Evolutionary conservation across 345 rosid species (phyloP).

Genomic region (Melaleuca alternifolia): DNA sequence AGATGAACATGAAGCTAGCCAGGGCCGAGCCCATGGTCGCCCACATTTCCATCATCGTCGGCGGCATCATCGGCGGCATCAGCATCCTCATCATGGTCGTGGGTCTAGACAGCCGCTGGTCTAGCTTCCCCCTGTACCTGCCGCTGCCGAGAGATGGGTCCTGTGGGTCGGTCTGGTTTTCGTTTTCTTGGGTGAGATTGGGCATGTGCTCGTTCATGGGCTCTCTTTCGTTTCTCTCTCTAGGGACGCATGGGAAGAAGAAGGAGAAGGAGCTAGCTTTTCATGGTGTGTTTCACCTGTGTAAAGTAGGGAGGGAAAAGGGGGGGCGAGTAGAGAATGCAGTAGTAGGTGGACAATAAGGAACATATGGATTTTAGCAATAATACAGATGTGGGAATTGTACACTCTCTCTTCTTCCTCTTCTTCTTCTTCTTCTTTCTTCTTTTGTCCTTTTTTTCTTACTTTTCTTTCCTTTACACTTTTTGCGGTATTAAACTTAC

Average conservation of each 20-base stretch:
- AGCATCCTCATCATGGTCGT: not conserved
- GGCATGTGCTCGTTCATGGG: not conserved
- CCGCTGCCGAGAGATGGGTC: not conserved
- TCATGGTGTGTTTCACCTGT: not conserved
- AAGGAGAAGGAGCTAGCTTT: not conserved
- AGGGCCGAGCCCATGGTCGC: constrained; percentile 48
- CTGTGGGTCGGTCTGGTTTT: not conserved
- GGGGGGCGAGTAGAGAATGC: not conserved
- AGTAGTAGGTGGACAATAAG: not conserved
- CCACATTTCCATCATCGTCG: constrained; percentile 36
- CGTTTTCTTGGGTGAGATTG: not conserved
- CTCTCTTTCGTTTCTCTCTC: not conserved
- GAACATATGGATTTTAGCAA: not conserved
- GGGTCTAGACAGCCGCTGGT: not conserved
- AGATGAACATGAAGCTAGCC: constrained; percentile 47
- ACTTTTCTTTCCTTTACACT: not conserved
- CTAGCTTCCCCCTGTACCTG: not conserved
- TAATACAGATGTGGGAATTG: too few relatives aligned
- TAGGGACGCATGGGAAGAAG: not conserved
- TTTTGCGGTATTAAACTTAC: not conserved
- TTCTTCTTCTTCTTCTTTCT: too few relatives aligned
- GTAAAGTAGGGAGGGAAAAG: not conserved
- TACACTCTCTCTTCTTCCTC: not conserved
- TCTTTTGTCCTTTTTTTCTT: not conserved
- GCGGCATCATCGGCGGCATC: constrained; percentile 10